Evolutionary conservation across 495 filamentous ascomycete species (phyloP), one percentile per base, ranked within the genome.

Genomic region (Stereocaulon alpinum): DNA sequence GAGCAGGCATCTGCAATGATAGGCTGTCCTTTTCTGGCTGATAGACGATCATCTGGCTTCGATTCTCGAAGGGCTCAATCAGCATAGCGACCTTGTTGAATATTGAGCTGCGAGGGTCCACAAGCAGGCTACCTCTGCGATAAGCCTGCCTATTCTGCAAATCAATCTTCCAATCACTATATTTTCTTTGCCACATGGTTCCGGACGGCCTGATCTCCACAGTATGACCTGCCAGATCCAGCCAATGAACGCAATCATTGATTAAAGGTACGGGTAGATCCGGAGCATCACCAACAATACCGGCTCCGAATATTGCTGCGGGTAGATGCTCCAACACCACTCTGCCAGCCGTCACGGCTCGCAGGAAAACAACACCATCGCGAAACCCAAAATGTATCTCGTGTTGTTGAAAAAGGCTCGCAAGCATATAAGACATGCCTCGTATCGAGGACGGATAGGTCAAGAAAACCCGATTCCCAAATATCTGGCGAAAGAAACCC

Each of bases 241-340:
- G 64, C 84, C 84, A 87, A 61, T 87, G 83, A 0, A 79, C 65
- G 58, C 71, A 80, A 29, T 77, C 58, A 5, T 73, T 55, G 4
- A 79, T 58, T 18, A 86, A 75, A 1, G 69, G 61, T 0, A 29
- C 47, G 3, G 84, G 81, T 20, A 86, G 69, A 49, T 63, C 61
- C 5, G 51, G 51, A n/a, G 32, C 22, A 9, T 30, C 30, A 10
- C 41, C 37, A 43, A 48, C 12, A 22, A 6, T 17, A 4, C 29
- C 37, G 5, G 58, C 18, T 3, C 30, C 7, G 27, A 59, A 47
- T 7, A 60, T 34, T 2, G 9, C 52, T 24, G 29, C 20, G 20
- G 55, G 61, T 15, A 63, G 4, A 20, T 45, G 45, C 29, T 64
- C 62, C 37, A 64, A 15, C 4, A 47, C 42, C 27, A n/a, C n/a